These are phyloP conservation scores for Ascochyta pisi DNA, from an alignment of 2,329 filamentous ascomycete species.

Conservation along the genomic window DNA sequence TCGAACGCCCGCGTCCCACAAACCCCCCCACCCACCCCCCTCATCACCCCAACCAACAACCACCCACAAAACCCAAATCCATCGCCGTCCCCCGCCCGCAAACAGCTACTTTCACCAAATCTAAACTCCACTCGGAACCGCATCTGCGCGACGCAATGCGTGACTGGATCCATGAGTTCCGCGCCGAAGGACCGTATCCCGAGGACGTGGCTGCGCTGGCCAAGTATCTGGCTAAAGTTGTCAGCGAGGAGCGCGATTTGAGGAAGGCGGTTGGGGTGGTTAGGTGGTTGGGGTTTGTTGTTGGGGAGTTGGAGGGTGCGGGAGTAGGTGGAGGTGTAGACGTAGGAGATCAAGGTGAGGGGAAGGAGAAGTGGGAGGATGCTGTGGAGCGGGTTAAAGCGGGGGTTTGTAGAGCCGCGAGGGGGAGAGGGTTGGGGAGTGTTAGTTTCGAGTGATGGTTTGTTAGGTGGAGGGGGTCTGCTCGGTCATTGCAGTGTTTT, in stretches of 20 bases:
- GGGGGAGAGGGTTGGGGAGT: constrained; percentile 54
- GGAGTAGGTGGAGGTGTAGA: neutral
- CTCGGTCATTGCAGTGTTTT: neutral
- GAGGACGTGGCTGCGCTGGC: constrained; percentile 79
- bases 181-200: constrained; percentile 74
- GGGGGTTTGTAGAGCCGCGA: constrained; percentile 52
- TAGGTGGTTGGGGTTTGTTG: constrained; percentile 65
- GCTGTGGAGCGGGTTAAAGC: constrained; percentile 51
- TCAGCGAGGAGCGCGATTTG: constrained; percentile 78
- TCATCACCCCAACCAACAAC: neutral
- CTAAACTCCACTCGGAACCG: constrained; percentile 59
- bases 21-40: neutral
- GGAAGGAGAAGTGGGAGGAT: constrained; percentile 41
- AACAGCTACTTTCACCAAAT: constrained; percentile 68
- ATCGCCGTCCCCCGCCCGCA: constrained; percentile 58
- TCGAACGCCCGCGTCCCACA: constrained; percentile 34
- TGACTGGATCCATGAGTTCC: constrained; percentile 78
- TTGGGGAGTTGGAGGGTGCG: constrained; percentile 32
- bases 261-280: constrained; percentile 74
- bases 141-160: constrained; percentile 78
- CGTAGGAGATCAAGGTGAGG: neutral
- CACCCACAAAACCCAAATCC: neutral
- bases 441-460: constrained; percentile 43
- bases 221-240: constrained; percentile 74
- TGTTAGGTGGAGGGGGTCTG: neutral